phyloP scores from a whole-genome alignment of 495 filamentous ascomycete species.

The Penicillium cinerascens region DNA sequence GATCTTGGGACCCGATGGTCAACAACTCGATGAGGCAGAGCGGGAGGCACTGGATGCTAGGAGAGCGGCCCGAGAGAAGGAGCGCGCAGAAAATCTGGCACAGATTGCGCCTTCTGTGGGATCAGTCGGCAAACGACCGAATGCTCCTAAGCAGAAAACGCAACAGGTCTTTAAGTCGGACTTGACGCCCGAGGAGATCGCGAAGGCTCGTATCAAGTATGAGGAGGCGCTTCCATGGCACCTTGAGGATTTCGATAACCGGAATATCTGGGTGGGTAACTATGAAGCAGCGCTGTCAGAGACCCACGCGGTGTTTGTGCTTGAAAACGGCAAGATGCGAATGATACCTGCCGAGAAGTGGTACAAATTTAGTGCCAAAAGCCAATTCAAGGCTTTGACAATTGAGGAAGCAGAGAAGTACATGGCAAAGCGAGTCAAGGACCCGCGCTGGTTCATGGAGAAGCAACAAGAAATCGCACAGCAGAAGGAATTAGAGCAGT shows the following conservation, averaged over 20 bases:
- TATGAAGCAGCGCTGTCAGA: conserved; percentile 84
- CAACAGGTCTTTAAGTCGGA: conserved; percentile 69
- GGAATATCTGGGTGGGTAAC: conserved; percentile 86
- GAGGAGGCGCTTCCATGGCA: conserved; percentile 97
- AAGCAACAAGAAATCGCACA: conserved; percentile 48
- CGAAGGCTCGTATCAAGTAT: conserved; percentile 75
- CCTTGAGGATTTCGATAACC: conserved; percentile 91
- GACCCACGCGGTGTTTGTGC: conserved; percentile 68
- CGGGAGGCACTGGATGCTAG: conserved; percentile 66
- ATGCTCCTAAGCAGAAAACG: conserved; percentile 60
- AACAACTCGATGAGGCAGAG: conserved; percentile 57
- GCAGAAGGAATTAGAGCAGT: conserved; percentile 47
- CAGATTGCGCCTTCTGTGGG: conserved; percentile 76
- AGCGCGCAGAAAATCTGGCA: conserved; percentile 76
- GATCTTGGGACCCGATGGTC: conserved; percentile 39
- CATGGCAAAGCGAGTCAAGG: conserved; percentile 69
- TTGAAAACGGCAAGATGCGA: conserved; percentile 63
- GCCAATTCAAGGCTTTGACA: conserved; percentile 72
- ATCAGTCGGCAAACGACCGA: conserved; percentile 58
- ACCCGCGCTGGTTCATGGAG: conserved; percentile 77
- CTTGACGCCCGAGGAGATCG: conserved; percentile 79
- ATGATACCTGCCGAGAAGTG: conserved; percentile 92
- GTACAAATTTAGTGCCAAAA: conserved; percentile 87
- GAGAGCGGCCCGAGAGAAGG: conserved; percentile 74
- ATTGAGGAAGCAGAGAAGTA: conserved; percentile 82